Evolutionary conservation across 2,329 filamentous ascomycete genomes (phyloP).

Genomic region (Colletotrichum nymphaeae): DNA sequence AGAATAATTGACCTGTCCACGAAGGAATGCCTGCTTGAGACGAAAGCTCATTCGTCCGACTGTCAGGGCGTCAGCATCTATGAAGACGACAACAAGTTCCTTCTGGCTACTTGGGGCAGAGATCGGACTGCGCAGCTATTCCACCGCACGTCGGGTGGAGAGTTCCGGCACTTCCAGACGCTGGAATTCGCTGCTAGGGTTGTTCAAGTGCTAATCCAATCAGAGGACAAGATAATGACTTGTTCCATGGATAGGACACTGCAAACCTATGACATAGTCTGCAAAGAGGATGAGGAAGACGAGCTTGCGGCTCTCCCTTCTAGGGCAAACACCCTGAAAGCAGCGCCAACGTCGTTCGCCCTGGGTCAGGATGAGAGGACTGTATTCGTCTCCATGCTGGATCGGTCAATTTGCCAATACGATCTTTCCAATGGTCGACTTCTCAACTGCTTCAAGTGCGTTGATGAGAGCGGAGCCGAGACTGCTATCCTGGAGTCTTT

Average conservation of each 20-base stretch:
- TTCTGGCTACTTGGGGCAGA: constrained; percentile 86
- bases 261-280: constrained; percentile 82
- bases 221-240: constrained; percentile 81
- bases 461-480: constrained; percentile 83
- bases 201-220: constrained; percentile 77
- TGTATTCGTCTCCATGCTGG: constrained; percentile 69
- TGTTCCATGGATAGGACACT: constrained; percentile 90
- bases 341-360: constrained; percentile 87
- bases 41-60: constrained; percentile 88
- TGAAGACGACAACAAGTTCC: constrained; percentile 67
- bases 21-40: constrained; percentile 72
- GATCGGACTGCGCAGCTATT: constrained; percentile 97
- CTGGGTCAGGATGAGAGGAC: constrained; percentile 71
- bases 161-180: constrained; percentile 86
- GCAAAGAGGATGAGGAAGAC: constrained; percentile 72
- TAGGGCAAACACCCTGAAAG: constrained; percentile 83
- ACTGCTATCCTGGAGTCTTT: constrained; percentile 86
- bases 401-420: constrained; percentile 70
- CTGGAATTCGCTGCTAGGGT: constrained; percentile 93
- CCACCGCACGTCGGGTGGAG: constrained; percentile 63
- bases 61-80: constrained; percentile 84
- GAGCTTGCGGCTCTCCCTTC: constrained; percentile 81
- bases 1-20: constrained; percentile 74
- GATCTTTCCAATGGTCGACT: constrained; percentile 76
- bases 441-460: constrained; percentile 81